A percentile compares a stretch with the other conserved stretches of the same genome.
Evolutionary conservation across 225 moss, liverwort and hornwort genomes (phyloP).

Genomic region (Pseudoscleropodium purum): DNA sequence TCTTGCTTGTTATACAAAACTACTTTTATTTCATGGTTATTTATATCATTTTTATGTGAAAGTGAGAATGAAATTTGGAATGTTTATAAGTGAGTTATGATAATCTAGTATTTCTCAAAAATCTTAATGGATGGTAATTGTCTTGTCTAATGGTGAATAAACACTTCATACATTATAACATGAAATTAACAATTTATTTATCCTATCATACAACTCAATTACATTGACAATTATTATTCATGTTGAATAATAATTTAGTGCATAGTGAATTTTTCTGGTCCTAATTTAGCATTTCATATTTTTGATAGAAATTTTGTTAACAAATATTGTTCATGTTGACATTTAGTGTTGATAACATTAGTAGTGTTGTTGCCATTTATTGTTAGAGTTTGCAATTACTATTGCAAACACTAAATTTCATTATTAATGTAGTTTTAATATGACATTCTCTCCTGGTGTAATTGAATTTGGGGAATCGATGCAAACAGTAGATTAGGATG

Average conservation of each 20-base stretch:
- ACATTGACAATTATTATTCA: not conserved
- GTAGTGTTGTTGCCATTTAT: not conserved
- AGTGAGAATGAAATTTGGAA: not conserved
- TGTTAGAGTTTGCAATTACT: not conserved
- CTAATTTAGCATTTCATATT: too few relatives aligned
- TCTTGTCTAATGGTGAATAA: not conserved
- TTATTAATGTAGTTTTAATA: not conserved
- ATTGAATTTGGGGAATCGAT: not conserved
- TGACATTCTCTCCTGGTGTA: not conserved
- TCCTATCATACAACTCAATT: not conserved
- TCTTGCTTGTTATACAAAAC: too few relatives aligned
- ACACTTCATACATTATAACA: not conserved
- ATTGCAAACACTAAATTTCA: not conserved
- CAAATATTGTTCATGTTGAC: not conserved
- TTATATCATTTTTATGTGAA: not conserved
- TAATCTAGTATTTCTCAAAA: too few relatives aligned
- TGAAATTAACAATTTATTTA: not conserved
- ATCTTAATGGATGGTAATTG: too few relatives aligned
- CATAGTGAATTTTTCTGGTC: fast-evolving
- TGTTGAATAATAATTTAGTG: not conserved
- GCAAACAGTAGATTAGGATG: not conserved
- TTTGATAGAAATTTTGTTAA: not conserved
- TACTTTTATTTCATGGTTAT: not conserved
- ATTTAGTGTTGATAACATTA: too few relatives aligned
- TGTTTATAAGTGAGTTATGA: too few relatives aligned